phyloP scores from a whole-genome alignment of 495 filamentous ascomycete genomes.

The Neurospora pannonica region DNA sequence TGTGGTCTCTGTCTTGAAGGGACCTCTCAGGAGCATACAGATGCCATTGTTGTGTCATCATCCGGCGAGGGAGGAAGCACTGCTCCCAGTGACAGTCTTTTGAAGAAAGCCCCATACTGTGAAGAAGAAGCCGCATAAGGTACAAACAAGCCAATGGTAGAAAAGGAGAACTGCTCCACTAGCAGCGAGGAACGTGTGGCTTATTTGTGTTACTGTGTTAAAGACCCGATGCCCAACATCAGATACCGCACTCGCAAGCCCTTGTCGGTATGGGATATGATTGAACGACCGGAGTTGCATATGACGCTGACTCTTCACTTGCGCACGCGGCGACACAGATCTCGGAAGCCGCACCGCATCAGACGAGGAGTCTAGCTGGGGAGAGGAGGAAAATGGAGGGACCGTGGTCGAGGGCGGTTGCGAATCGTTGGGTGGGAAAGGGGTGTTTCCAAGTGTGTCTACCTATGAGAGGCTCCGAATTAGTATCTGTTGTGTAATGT shows the following conservation, averaged over 20 bases:
- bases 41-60: neutral
- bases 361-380: neutral
- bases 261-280: neutral
- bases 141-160: neutral
- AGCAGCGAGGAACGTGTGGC: neutral
- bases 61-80: neutral
- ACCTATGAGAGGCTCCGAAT: neutral
- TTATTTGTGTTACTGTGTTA: neutral
- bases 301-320: neutral
- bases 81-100: neutral
- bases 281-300: neutral
- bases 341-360: conserved; percentile 1
- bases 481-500: conserved; percentile 1
- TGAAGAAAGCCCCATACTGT: neutral
- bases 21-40: neutral
- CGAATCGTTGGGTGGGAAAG: neutral
- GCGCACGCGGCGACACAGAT: neutral
- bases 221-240: conserved; percentile 6
- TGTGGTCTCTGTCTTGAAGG: neutral
- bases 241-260: neutral
- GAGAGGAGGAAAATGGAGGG: neutral
- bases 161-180: neutral
- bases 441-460: neutral
- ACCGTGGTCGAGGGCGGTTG: neutral
- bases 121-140: neutral